Base-by-base conservation (phyloP, 148 eudicot genomes). In the Fallopia convolvulus region DNA sequence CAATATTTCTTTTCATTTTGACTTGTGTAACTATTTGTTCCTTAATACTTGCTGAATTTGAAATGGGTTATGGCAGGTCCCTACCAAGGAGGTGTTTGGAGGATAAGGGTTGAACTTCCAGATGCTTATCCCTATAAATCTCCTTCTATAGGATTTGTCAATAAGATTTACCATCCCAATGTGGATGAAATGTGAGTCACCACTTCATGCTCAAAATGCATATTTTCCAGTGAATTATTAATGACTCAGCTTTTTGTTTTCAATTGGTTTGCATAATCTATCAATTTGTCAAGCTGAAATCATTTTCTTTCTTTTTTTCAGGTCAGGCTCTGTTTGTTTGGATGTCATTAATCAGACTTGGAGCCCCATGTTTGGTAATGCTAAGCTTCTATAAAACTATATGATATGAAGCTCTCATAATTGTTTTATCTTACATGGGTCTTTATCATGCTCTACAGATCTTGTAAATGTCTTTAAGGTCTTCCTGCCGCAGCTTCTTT, bases 111-210 rank as follows among this genome's bases (percentile, higher is more conserved):
- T 75, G 91, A 89, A 83, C 93, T 93, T 23, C 93, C 97, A 26
- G 98, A 91, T 89, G 98, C 94, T 74, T 93, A 93, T 86, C 98
- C 97, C 2, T 93, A 90, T 75, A 91, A 90, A 81, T 93, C 97
- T 80, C 98, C 97, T 18, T 87, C 91, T 2, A 90, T 93, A 81
- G 98, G 92, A 58, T 93, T 93, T 80, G 80, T 91, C 26, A 93
- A 90, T 80, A 91, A 91, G 88, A 93, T 93, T 52, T 93, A 89
- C 80, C 98, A 93, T 85, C 98, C 98, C 13, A 93, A 93, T 84
- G 96, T 93, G 56, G 97, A 93, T 72, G 97, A 91, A 76, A 87
- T 86, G 98, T 93, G 86, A 88, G 94, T 82, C 36, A 30, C 82
- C 36, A 30, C 56, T 20, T 23, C 18, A 11, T 70, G 30, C 21